These are phyloP conservation scores for Psilocybe azurescens DNA, from an alignment of 768 basidiomycete species.

Conservation along the genomic window DNA sequence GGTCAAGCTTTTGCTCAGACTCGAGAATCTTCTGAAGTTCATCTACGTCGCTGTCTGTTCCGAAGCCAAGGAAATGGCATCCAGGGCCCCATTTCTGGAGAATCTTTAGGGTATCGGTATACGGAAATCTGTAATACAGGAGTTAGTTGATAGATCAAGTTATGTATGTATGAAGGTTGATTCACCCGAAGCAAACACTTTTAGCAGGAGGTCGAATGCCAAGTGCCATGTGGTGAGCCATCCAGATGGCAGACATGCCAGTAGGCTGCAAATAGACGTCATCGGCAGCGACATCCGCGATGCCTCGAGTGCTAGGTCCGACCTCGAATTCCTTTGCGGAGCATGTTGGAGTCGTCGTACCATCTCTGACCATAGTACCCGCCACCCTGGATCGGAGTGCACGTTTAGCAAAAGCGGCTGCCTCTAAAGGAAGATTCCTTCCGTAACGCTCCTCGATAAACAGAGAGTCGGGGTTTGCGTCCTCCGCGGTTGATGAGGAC, in stretches of 20 bases:
- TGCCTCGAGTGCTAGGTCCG: constrained; percentile 72
- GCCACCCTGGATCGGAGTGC: constrained; percentile 90
- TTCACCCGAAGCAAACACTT: constrained; percentile 94
- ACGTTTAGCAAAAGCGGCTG: constrained; percentile 81
- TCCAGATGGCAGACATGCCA: constrained; percentile 97
- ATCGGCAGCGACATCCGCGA: constrained; percentile 72
- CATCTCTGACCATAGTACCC: constrained; percentile 73
- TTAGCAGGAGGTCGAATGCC: constrained; percentile 63
- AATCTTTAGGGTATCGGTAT: constrained; percentile 93
- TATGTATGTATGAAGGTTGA: constrained; percentile 1
- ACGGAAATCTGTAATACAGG: constrained; percentile 76
- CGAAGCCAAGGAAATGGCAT: constrained; percentile 86
- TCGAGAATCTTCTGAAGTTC: constrained; percentile 69
- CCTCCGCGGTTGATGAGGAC: constrained; percentile 38
- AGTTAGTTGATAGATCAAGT: not conserved
- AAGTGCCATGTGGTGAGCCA: constrained; percentile 76
- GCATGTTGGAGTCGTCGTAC: constrained; percentile 23
- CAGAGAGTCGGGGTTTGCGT: constrained; percentile 58
- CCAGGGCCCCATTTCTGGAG: constrained; percentile 97
- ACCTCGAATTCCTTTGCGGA: constrained; percentile 41
- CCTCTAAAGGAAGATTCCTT: constrained; percentile 79
- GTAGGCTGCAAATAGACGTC: constrained; percentile 89
- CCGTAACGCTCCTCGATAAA: constrained; percentile 97
- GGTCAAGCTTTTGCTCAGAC: constrained; percentile 41
- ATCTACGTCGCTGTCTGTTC: constrained; percentile 77